Evolutionary conservation across 2,329 filamentous ascomycete species (phyloP), one percentile per base, ranked within the genome.

Genomic region (Claviceps pazoutovae): DNA sequence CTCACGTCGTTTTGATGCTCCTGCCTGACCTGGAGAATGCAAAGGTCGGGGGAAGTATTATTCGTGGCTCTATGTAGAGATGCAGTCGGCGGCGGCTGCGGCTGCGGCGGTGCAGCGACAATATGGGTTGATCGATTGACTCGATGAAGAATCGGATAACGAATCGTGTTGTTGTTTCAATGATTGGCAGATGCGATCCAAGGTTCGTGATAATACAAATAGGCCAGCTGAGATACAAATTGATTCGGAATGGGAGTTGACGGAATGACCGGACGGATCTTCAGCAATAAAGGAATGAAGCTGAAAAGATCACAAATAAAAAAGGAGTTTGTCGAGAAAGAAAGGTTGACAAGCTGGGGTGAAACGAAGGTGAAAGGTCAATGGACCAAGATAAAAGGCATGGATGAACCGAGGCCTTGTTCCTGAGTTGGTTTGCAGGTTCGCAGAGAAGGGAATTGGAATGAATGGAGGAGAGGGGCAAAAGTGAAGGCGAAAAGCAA

Each of bases 261-360:
- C 30, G 49, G 44, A 68, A 66, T 58, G 66, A 68, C 61, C 61
- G 69, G 69, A 68, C 68, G 66, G 65, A 67, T 61, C 64, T 59
- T 59, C 62, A 56, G 61, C 59, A 11, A 34, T 58, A 55, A 64
- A 64, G 60, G 62, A 62, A 62, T 60, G 61, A 57, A 62, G 59
- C 61, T 60, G 60, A 48, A 54, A 41, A 30, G 43, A 54, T 50
- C 48, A 48, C 9, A 38, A 19, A 53, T 38, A 39, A 42, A 43
- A 45, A 2, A 45, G n/a, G 39, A 42, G 17, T 17, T 9, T 9
- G 16, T 4, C 17, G 39, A 34, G 3, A 30, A 45, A 21, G 16
- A 17, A 46, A 46, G 6, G 14, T 39, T 47, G 52, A 46, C 39
- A 14, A 14, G 46, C 34, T 38, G 47, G 9, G 17, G 38, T 4